A percentile compares a stretch with the other conserved stretches of the same genome.
These are phyloP conservation scores for Fusarium fujikuroi DNA, from an alignment of 2,329 filamentous ascomycete genomes.

Conservation along the genomic window DNA sequence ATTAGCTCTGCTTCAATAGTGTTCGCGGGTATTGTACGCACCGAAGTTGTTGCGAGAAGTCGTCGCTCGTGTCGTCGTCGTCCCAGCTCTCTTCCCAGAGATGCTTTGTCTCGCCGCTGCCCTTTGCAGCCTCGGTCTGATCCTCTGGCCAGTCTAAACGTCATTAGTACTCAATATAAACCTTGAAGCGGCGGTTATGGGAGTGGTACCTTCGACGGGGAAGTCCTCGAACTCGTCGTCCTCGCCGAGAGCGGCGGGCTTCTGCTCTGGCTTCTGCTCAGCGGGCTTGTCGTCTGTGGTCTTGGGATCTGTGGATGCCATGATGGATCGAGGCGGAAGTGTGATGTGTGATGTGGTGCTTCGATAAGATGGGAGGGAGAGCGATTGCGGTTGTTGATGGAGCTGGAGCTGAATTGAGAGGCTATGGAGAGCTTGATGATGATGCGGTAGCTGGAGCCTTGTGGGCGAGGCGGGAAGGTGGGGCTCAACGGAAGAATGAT, in stretches of 20 bases:
- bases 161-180: background rate
- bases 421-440: constrained; percentile 25
- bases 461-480: constrained; percentile 23
- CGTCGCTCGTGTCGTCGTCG: constrained; percentile 95
- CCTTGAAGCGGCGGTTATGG: fast-evolving
- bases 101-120: constrained; percentile 75
- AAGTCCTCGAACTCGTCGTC: constrained; percentile 99
- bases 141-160: constrained; percentile 87
- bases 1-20: constrained; percentile 14
- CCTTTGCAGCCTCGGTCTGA: constrained; percentile 83
- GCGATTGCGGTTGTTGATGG: background rate
- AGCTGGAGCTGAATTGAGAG: background rate
- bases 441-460: constrained; percentile 39
- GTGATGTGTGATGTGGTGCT: background rate
- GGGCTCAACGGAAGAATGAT: constrained; percentile 29
- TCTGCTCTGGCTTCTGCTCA: constrained; percentile 44
- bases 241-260: constrained; percentile 80
- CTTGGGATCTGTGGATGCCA: constrained; percentile 45
- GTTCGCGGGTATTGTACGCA: constrained; percentile 56
- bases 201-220: constrained; percentile 83
- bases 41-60: constrained; percentile 96
- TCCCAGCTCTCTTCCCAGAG: constrained; percentile 99
- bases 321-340: background rate
- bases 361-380: background rate
- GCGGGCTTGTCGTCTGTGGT: constrained; percentile 40